Evolutionary conservation across 1,139 yeast genomes (phyloP).

Genomic region (Nakaseomyces sp.): DNA sequence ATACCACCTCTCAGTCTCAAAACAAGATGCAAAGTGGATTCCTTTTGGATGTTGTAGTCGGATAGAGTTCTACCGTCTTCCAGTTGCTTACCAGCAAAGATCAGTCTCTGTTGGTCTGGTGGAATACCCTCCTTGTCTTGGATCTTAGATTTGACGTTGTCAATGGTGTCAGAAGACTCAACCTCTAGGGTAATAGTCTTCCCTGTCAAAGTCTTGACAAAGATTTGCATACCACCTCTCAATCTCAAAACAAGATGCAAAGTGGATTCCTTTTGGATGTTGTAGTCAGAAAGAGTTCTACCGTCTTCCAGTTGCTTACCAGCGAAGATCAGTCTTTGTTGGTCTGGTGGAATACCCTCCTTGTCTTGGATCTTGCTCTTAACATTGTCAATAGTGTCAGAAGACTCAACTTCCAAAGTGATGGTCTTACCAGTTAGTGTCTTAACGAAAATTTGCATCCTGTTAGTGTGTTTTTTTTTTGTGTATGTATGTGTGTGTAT

Average conservation of each 20-base stretch:
- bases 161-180: no score
- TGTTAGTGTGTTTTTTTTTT: not conserved
- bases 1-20: constrained; percentile 37
- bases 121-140: constrained; percentile 49
- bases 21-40: constrained; percentile 50
- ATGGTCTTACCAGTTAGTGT: constrained; percentile 64
- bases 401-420: constrained; percentile 60
- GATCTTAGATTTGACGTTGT: no score
- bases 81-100: no score
- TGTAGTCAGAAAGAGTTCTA: constrained; percentile 79
- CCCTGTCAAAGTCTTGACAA: constrained; percentile 57
- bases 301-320: constrained; percentile 92
- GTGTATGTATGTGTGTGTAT: not conserved
- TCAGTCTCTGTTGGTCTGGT: constrained; percentile 36
- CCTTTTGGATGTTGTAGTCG: constrained; percentile 68
- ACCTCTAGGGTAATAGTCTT: constrained; percentile 51
- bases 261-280: constrained; percentile 85
- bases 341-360: constrained; percentile 98
- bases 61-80: no score
- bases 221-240: constrained; percentile 77
- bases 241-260: constrained; percentile 77
- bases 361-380: constrained; percentile 97
- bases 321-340: constrained; percentile 95
- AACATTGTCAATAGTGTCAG: constrained; percentile 71
- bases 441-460: constrained; percentile 49